Evolutionary conservation across 352 stramenopile species (phyloP), one percentile per base, ranked within the genome.

Genomic region (Phytophthora tubulina): DNA sequence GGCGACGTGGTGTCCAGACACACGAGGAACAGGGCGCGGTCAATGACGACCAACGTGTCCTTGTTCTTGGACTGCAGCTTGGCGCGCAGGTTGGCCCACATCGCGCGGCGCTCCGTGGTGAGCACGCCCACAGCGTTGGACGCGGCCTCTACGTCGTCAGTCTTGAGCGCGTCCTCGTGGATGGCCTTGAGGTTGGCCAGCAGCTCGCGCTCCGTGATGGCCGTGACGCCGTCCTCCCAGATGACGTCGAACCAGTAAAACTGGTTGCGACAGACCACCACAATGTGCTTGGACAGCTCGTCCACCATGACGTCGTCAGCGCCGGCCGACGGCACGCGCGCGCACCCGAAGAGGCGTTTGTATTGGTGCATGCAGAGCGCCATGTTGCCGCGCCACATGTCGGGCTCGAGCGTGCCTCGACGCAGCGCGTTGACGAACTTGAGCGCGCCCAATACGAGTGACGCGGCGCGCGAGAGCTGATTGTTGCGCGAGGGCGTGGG

Each of bases 311-410:
- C 92, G 38, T 90, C 85, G 63, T 95, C 86, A 27, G 83, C 75
- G 36, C 75, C 76, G 10, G 77, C 75, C 17, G 90, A 91, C 3
- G 96, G 96, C 54, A 97, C 76, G 27, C 96, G 90, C 56, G 86
- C 84, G 44, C 88, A 93, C 46, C 90, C 93, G 79, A 99, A 98
- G 15, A 98, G 83, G 2, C 86, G 80, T 57, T 91, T 89, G 80
- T 98, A 99, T 78, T 99, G 97, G 78, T 98, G 93, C 97, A 99
- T 99, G 65, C 96, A 99, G 3, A 99, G 81, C 53, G 95, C 79
- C 67, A 83, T 79, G 50, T 93, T 92, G 56, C 86, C 85, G 44
- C 85, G 78, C 83, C 96, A 98, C 52, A 93, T 87, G 80, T 99
- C 97, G 1, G 96, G 94, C 53, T 93, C 85, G 21, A 99, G 83